Evolutionary conservation across 441 rosid species (phyloP).

Genomic region (Mallotus japonicus): DNA sequence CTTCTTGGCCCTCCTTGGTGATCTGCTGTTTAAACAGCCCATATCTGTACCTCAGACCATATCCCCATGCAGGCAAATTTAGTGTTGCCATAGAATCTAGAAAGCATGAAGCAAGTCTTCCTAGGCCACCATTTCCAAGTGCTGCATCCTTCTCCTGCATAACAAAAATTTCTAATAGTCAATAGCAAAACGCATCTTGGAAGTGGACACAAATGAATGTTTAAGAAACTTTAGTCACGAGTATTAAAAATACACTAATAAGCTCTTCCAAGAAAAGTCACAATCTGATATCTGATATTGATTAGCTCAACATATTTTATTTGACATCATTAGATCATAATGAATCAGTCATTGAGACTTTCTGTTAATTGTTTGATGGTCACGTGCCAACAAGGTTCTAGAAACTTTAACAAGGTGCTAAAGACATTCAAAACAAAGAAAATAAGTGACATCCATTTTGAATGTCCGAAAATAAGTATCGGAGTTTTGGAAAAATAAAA

Average conservation of each 20-base stretch:
- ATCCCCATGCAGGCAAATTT: conserved; percentile 99
- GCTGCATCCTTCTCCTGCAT: conserved; percentile 97
- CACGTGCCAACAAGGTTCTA: neutral
- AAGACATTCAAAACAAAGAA: neutral
- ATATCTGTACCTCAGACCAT: conserved; percentile 91
- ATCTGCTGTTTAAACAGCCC: conserved; percentile 91
- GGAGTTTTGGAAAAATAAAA: neutral
- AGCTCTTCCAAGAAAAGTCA: neutral
- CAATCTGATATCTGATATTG: neutral
- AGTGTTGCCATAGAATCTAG: conserved; percentile 96
- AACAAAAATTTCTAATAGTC: conserved; percentile 23
- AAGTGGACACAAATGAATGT: conserved; percentile 7
- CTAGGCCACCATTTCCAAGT: conserved; percentile 97
- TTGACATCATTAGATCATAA: conserved; percentile 4
- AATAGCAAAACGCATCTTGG: conserved; percentile 8
- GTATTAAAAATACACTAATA: conserved; percentile 1
- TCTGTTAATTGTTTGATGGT: neutral
- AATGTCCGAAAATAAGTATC: neutral
- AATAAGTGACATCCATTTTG: neutral
- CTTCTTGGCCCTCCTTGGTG: conserved; percentile 90
- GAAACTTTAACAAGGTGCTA: neutral
- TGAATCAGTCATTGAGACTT: neutral
- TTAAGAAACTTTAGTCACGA: neutral
- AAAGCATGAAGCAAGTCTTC: conserved; percentile 97
- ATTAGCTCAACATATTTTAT: neutral